Conservation (phyloP, 148 eudicot genomes). For the Rhododendron ferrugineum region DNA sequence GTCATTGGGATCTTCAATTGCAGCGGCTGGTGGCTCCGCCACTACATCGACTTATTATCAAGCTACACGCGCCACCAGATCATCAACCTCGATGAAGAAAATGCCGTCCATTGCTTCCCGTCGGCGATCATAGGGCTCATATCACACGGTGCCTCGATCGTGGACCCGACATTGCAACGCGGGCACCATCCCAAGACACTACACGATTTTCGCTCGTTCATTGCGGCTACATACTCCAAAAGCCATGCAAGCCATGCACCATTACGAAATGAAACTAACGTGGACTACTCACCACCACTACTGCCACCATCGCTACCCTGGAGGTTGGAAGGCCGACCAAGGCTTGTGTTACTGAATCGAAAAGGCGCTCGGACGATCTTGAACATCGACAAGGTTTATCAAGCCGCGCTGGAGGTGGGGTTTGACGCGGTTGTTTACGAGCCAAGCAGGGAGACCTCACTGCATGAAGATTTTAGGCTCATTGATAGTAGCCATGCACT, state of each 20-base stretch:
- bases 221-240: constrained; percentile 16
- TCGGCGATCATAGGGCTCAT: constrained; percentile 34
- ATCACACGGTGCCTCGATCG: constrained; percentile 35
- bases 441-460: constrained; percentile 14
- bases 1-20: constrained; percentile 21
- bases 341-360: constrained; percentile 24
- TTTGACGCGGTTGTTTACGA: constrained; percentile 24
- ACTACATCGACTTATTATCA: constrained; percentile 25
- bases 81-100: constrained; percentile 23
- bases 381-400: constrained; percentile 23
- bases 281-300: neutral
- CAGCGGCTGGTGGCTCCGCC: constrained; percentile 36
- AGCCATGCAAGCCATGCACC: constrained; percentile 4
- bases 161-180: constrained; percentile 20
- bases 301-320: neutral
- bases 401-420: constrained; percentile 23
- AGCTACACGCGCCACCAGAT: constrained; percentile 27
- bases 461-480: constrained; percentile 23
- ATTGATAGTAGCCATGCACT: constrained; percentile 28
- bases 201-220: constrained; percentile 28
- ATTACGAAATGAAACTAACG: neutral
- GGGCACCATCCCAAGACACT: constrained; percentile 7
- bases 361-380: constrained; percentile 15
- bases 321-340: constrained; percentile 17
- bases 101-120: constrained; percentile 26